Evolutionary conservation across 176 grass and related monocot species (phyloP), one percentile per base, ranked within the genome.

Genomic region (Thinopyrum elongatum): DNA sequence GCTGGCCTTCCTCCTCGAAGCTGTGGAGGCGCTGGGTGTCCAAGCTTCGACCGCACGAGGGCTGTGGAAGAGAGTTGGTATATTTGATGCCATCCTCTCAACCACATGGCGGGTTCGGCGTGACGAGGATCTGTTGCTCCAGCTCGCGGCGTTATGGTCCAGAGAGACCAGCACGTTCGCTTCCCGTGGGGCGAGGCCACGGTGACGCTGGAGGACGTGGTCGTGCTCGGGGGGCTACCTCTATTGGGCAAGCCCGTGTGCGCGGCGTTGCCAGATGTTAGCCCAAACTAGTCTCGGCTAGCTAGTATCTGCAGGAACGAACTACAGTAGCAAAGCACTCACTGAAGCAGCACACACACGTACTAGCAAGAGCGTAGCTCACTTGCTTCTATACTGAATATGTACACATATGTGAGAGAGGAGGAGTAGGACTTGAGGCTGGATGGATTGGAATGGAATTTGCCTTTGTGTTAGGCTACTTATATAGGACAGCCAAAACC

Each of bases 101-200:
- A 86, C 79, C 35, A 71, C 86, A 4, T 71, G 79, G 25, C 70
- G 86, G 68, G 25, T 91, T 2, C 71, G 58, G 49, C 81, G 47
- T 7, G 53, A 75, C 68, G 42, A 70, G 26, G 44, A 58, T 23
- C n/a, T 33, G 1, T 36, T 91, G 33, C 23, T 91, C 29, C 82
- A 90, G 82, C 51, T 89, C 61, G 42, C 86, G 7, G 49, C 68
- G 1, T 91, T 86, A 71, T 91, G 89, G 92, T 88, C 35, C 12
- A 80, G 4, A 15, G 86, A 44, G 38, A 91, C 92, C 61, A 59
- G 34, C 31, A 83, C 86, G 17, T 94, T 94, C 47, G 75, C 23
- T 89, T 91, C 77, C 86, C 89, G 6, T 94, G 92, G 92, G 89
- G 79, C 16, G 83, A 94, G 80, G 89, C 80, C 49, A 94, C 92